Evolutionary conservation across 1,284 basidiomycete genomes (phyloP).

Genomic region (Malassezia equina): DNA sequence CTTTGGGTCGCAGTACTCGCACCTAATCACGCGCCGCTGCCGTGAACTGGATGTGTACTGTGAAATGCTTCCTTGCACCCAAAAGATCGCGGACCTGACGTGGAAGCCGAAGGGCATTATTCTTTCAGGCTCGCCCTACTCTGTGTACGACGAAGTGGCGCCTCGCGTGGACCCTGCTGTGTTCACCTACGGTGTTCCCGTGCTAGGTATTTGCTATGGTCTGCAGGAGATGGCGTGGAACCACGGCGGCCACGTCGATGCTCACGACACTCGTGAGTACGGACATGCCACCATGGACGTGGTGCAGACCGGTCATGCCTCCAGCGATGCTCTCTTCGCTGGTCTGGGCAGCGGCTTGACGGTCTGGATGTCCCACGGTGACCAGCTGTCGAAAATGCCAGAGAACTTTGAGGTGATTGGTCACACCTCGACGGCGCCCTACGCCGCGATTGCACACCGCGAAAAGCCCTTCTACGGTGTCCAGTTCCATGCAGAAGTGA

Average conservation of each 20-base stretch:
- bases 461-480: constrained; percentile 86
- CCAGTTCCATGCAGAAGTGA: constrained; percentile 98
- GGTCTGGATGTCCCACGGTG: constrained; percentile 99
- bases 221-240: constrained; percentile 96
- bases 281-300: constrained; percentile 77
- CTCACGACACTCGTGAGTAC: constrained; percentile 87
- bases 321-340: constrained; percentile 66
- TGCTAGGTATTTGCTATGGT: constrained; percentile 96
- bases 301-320: constrained; percentile 57
- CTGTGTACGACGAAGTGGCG: constrained; percentile 84
- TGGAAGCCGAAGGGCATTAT: constrained; percentile 98
- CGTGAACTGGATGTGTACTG: constrained; percentile 96
- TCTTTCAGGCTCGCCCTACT: constrained; percentile 94
- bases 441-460: constrained; percentile 83
- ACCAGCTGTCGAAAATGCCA: constrained; percentile 76
- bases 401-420: constrained; percentile 79
- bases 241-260: constrained; percentile 73
- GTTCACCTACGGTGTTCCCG: constrained; percentile 79
- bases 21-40: constrained; percentile 94
- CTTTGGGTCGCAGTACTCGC: constrained; percentile 97
- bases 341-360: constrained; percentile 66
- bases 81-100: constrained; percentile 73
- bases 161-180: constrained; percentile 92
- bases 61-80: constrained; percentile 94
- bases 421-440: constrained; percentile 76